Evolutionary conservation across 805 yeast genomes (phyloP).

Genomic region (Komagataella pseudopastoris): DNA sequence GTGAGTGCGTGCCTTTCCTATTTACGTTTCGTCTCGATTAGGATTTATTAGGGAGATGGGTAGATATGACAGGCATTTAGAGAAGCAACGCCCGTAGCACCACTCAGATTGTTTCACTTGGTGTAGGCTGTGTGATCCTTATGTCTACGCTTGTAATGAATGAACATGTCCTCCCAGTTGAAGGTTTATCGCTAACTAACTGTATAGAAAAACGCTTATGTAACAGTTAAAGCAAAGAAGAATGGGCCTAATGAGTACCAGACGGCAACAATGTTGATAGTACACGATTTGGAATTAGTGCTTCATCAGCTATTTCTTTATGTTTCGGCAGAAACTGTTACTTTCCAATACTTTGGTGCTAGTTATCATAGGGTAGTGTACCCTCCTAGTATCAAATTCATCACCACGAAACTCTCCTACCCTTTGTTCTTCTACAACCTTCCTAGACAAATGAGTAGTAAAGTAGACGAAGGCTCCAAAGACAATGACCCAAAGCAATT

Average conservation of each 20-base stretch:
- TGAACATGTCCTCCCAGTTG: background rate
- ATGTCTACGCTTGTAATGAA: too few relatives aligned
- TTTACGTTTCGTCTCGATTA: slow-evolving; percentile 6
- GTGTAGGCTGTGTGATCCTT: background rate
- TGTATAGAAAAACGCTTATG: background rate
- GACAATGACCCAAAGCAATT: background rate
- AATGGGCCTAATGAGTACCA: background rate
- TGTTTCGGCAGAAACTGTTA: background rate
- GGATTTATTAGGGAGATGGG: slow-evolving; percentile 6
- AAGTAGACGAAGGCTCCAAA: slow-evolving; percentile 10
- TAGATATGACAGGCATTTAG: slow-evolving; percentile 3
- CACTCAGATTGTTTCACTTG: background rate
- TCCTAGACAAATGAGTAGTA: slow-evolving; percentile 11
- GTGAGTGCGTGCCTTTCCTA: background rate
- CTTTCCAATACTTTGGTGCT: background rate
- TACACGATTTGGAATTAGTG: too few relatives aligned
- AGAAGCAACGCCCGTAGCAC: background rate
- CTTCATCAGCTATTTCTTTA: background rate
- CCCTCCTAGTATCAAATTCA: background rate
- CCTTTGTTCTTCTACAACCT: slow-evolving; percentile 3
- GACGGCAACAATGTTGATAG: too few relatives aligned
- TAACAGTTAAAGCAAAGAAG: background rate
- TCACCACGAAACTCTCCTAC: background rate
- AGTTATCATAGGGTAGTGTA: background rate
- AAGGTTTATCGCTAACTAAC: background rate